Base-by-base conservation (phyloP, 768 basidiomycete species). In the Suillus clintonianus region DNA sequence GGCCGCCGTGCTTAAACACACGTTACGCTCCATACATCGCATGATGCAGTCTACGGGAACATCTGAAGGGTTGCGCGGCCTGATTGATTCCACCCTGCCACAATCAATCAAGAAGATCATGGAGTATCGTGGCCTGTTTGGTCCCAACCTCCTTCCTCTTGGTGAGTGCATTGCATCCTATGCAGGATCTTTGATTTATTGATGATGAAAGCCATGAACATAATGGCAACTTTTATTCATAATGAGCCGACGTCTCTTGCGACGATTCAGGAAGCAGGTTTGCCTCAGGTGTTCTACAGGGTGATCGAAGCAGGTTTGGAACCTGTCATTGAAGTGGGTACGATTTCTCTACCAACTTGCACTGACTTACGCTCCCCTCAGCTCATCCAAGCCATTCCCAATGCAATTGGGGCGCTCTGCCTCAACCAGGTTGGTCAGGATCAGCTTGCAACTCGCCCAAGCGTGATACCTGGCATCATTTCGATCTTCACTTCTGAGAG, bases 1-100 rank as follows among this genome's bases (percentile, higher is more conserved):
- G 5, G 88, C 89, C 30, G 88, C 89, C 43, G 87, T 94, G n/a
- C 79, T 99, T 68, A 97, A 97, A 76, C 90, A 95, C 66, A 86
- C 94, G 11, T 76, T 99, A 37, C 89, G 97, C 34, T 95, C 95
- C 1, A 88, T 97, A 79, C 95, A 97, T 69, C 88, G 97, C 34
- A 94, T 99, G 88, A 97, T 99, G 96, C 93, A 96, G 71, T 91
- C 92, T 0, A 91, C 94, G 0, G 97, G 97, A 10, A 91, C 92
- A 4, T 89, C 95, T 5, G 97, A 99, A 74, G 95, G 96, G 2
- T 83, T 99, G 14, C 89, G 97, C 17, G 96, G 95, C 37, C 81
- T 99, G 42, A 95, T 98, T 62, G 97, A 99, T 75, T 90, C 91
- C 57, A 88, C 93, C 2, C 80, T 99, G 24, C 79, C 95, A 62